Conservation (phyloP, 371 early-diverging fungal genomes). For the Mortierella sp. region DNA sequence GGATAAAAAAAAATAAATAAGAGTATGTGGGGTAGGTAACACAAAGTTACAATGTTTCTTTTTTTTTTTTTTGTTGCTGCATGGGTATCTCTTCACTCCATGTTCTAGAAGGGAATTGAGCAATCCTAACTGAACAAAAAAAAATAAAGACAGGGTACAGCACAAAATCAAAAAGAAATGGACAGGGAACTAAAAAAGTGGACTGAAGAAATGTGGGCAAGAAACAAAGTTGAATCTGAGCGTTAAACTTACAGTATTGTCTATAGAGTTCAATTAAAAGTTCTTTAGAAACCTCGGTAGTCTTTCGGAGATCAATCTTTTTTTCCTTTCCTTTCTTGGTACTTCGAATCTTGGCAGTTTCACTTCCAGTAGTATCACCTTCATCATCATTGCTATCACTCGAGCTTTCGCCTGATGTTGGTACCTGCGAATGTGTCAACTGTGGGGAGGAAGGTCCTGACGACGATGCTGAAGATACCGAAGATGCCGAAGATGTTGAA, state of each 20-base stretch:
- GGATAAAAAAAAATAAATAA: neutral
- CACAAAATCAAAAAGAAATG: too few species aligned
- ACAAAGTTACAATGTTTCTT: neutral
- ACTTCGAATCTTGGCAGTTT: conserved; percentile 10
- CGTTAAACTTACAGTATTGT: conserved; percentile 29
- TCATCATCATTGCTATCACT: neutral
- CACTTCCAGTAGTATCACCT: neutral
- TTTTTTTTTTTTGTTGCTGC: neutral
- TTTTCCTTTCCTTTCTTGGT: conserved; percentile 28
- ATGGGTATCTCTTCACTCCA: too few species aligned
- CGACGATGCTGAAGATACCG: conserved; percentile 1
- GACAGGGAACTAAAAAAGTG: too few species aligned
- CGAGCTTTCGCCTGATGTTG: neutral
- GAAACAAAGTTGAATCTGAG: neutral
- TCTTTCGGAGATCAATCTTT: conserved; percentile 44
- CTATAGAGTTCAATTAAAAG: conserved; percentile 33
- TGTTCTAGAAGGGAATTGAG: too few species aligned
- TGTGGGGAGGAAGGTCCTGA: neutral
- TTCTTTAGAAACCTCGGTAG: conserved; percentile 26
- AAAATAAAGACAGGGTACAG: too few species aligned
- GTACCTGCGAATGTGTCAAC: neutral
- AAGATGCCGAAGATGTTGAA: neutral
- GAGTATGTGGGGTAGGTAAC: neutral
- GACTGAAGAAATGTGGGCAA: neutral
- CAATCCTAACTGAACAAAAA: too few species aligned